phyloP scores from a whole-genome alignment of 2,329 filamentous ascomycete genomes.

The Exophiala alcalophila region DNA sequence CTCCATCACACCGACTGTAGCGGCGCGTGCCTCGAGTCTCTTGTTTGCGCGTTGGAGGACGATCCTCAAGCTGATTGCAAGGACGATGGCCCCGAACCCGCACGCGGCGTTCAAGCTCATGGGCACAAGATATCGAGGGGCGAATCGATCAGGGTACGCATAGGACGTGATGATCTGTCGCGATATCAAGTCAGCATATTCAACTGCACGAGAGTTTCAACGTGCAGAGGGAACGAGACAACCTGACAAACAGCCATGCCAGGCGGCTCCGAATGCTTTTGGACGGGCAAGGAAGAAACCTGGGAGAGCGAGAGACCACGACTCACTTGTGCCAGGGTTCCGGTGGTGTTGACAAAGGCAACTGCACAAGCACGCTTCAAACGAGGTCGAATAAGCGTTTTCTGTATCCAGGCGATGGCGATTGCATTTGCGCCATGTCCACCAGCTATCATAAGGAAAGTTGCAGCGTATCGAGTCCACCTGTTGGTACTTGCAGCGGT shows the following conservation, averaged over 20 bases:
- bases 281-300: no score
- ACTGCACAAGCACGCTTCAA: constrained; percentile 46
- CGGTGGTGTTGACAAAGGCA: constrained; percentile 44
- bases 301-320: no score
- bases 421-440: constrained; percentile 41
- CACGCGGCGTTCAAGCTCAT: constrained; percentile 21
- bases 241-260: no score
- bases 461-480: constrained; percentile 35
- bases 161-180: constrained; percentile 28
- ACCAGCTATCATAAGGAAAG: constrained; percentile 36
- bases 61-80: constrained; percentile 26
- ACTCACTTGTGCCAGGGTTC: constrained; percentile 32
- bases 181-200: constrained; percentile 55
- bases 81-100: constrained; percentile 24
- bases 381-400: constrained; percentile 41
- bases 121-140: constrained; percentile 23
- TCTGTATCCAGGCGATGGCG: constrained; percentile 44
- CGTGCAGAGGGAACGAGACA: no score
- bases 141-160: constrained; percentile 20
- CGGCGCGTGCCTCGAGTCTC: constrained; percentile 24
- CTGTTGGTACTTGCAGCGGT: constrained; percentile 33
- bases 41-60: constrained; percentile 28
- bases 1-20: constrained; percentile 1
- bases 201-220: no score
- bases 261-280: no score